Conservation (phyloP, 345 rosid genomes). For the Salix caprea region DNA sequence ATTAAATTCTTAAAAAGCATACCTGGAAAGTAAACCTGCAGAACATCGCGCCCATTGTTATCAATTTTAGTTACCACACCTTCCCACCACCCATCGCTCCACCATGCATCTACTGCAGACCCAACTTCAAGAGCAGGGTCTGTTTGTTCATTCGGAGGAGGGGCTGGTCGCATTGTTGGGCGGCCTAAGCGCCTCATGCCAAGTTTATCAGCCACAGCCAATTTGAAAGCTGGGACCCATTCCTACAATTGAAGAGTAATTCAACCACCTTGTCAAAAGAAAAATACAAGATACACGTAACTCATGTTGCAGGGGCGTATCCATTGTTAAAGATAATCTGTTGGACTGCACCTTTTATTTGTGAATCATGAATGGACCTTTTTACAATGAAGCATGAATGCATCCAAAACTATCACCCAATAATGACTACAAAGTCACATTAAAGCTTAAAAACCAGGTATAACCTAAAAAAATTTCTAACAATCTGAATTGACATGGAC, state of each 20-base stretch:
- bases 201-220: conserved; percentile 73
- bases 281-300: not conserved
- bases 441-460: not conserved
- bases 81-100: conserved; percentile 99
- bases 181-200: conserved; percentile 73
- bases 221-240: conserved; percentile 74
- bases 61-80: conserved; percentile 57
- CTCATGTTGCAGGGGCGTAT: not conserved
- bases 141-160: conserved; percentile 32
- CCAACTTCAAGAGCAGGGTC: conserved; percentile 44
- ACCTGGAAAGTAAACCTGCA: conserved; percentile 80
- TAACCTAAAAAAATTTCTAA: not conserved
- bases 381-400: not conserved
- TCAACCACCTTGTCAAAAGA: conserved; percentile 6
- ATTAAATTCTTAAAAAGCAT: conserved; percentile 10
- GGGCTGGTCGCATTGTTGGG: conserved; percentile 65
- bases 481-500: not conserved
- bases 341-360: not conserved
- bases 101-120: conserved; percentile 90
- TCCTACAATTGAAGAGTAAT: conserved; percentile 44
- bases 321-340: not conserved
- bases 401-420: not conserved
- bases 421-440: not conserved
- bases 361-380: not conserved
- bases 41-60: conserved; percentile 30